Evolutionary conservation across 495 filamentous ascomycete genomes (phyloP).

Genomic region (Podospora sp.): DNA sequence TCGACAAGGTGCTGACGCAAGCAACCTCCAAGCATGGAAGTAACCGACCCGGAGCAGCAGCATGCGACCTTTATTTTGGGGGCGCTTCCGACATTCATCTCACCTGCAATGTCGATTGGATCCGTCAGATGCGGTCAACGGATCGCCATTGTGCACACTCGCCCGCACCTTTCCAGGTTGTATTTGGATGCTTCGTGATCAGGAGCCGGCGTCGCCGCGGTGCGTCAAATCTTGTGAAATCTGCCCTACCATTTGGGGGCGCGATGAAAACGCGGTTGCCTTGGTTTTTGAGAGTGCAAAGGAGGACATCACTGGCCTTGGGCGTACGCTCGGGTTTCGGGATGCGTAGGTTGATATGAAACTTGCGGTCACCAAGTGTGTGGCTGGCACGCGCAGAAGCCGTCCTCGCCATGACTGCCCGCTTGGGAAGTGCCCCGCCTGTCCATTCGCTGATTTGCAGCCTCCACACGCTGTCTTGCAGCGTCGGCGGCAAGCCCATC

Average conservation of each 20-base stretch:
- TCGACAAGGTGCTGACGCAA: constrained; percentile 9
- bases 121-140: background rate
- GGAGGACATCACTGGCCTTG: background rate
- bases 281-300: constrained; percentile 1
- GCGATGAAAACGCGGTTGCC: background rate
- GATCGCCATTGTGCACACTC: background rate
- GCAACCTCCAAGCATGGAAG: background rate
- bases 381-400: background rate
- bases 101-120: background rate
- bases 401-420: constrained; percentile 11
- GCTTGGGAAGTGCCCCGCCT: background rate
- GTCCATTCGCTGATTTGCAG: background rate
- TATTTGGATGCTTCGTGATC: background rate
- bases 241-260: background rate
- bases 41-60: background rate
- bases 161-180: background rate
- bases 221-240: background rate
- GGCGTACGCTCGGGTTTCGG: background rate
- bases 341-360: background rate
- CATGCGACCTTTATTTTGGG: background rate
- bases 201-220: background rate
- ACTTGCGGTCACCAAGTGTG: constrained; percentile 13
- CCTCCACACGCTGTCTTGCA: background rate
- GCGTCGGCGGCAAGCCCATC: constrained; percentile 7
- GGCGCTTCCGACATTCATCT: background rate